phyloP scores from a whole-genome alignment of 148 eudicot species.

The Suaeda aralocaspica region DNA sequence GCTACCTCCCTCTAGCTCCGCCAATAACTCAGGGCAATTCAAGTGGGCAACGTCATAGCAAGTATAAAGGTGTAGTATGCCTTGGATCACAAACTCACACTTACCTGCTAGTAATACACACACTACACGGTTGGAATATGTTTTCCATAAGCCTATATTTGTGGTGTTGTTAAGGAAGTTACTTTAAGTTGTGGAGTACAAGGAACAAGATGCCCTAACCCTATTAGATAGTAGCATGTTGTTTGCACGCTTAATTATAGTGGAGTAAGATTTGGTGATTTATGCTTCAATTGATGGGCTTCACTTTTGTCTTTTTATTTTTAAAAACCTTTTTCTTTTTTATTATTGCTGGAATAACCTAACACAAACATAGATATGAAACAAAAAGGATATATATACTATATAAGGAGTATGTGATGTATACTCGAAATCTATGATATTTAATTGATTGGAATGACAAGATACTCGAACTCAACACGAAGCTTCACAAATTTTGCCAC shows the following conservation, averaged over 20 bases:
- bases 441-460: no score
- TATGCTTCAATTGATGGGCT: neutral
- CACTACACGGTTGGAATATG: neutral
- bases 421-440: no score
- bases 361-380: no score
- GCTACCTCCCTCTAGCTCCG: no score
- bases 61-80: no score
- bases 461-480: no score
- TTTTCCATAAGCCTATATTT: neutral
- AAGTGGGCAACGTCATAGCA: no score
- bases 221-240: constrained; percentile 10
- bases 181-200: constrained; percentile 19
- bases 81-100: neutral
- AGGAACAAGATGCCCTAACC: constrained; percentile 8
- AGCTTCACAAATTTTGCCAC: no score
- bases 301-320: neutral
- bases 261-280: neutral
- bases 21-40: no score
- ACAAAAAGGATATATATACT: no score
- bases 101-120: neutral
- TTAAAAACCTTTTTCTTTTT: neutral
- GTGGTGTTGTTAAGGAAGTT: neutral
- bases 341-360: no score
- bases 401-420: no score
- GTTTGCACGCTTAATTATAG: constrained; percentile 20